Base-by-base conservation (phyloP, 164 flowering plant species). In the grape (Vitis vinifera) region DNA sequence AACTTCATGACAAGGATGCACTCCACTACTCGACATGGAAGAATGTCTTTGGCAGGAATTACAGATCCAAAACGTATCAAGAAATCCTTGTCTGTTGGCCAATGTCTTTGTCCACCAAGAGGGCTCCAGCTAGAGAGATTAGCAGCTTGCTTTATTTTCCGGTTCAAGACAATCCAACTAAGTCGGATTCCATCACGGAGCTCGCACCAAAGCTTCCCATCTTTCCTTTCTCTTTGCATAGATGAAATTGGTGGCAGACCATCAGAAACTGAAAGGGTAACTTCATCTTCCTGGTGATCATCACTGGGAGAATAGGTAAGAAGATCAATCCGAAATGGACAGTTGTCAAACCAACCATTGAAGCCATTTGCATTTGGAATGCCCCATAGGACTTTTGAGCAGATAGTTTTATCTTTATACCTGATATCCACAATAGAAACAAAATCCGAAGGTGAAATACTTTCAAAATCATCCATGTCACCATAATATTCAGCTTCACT, bases 21-120 rank as follows among this genome's bases (percentile, higher is more conserved):
- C 70, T 94, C 91, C 7, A 84, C 93, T 14, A 83, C 90, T 72
- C 79, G 89, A 77, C 90, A 91, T 17, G 96, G 96, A 74, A 91
- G 89, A 65, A 93, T 88, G 64, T 89, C 89, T 70, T 87, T 91
- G 31, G 98, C 97, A 11, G 98, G 89, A 74, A 94, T 92, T 69
- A 94, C 79, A 2, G 98, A 91, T 50, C 98, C 97, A 62, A 94
- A 94, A 2, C 96, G 88, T 47, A 94, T 71, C 68, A 89, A 73
- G 73, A 90, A 94, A 77, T 91, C 97, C 65, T 79, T 85, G 55
- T 91, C 94, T 5, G 94, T 90, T 0, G 98, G 98, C 98, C 98
- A 93, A 76, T 93, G 98, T 71, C 97, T 80, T 70, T 90, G 96
- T n/a, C 97, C 98, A 3, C 91, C 89, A 60, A 91, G 88, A 29